These are phyloP conservation scores for Cadophora luteo-olivacea DNA, from an alignment of 2,329 filamentous ascomycete genomes.

Conservation along the genomic window DNA sequence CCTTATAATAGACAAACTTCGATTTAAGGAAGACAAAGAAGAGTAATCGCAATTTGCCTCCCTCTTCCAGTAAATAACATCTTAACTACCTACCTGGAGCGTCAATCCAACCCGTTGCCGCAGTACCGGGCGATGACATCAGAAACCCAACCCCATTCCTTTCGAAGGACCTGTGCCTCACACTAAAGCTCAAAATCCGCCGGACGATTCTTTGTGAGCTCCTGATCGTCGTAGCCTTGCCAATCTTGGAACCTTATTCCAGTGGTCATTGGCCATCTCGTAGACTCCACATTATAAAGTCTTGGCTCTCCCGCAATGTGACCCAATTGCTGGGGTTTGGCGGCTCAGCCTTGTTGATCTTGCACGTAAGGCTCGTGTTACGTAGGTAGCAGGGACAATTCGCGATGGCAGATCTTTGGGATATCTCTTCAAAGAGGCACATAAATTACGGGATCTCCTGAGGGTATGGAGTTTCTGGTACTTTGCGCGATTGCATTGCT, in stretches of 20 bases:
- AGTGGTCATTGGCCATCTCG: background rate
- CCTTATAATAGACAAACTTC: too few species aligned
- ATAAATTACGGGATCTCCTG: background rate
- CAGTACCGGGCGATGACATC: background rate
- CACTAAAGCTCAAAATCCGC: background rate
- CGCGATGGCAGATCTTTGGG: background rate
- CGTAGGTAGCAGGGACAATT: background rate
- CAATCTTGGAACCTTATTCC: background rate
- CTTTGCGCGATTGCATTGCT: background rate
- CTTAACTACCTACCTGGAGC: too few species aligned
- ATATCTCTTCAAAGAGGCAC: too few species aligned
- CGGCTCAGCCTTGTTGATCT: constrained; percentile 7
- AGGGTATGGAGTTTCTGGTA: background rate
- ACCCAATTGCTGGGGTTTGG: background rate
- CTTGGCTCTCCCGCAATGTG: constrained; percentile 9
- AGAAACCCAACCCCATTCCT: background rate
- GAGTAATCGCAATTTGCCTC: too few species aligned
- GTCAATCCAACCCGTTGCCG: too few species aligned
- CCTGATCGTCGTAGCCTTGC: background rate
- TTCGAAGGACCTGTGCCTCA: background rate
- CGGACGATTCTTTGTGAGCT: background rate
- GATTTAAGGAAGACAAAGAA: too few species aligned
- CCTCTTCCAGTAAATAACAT: too few species aligned
- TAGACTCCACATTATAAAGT: background rate
- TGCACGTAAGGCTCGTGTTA: constrained; percentile 3